phyloP scores from a whole-genome alignment of 31 red algal genomes.

The Odonthalia washingtoniensis region DNA sequence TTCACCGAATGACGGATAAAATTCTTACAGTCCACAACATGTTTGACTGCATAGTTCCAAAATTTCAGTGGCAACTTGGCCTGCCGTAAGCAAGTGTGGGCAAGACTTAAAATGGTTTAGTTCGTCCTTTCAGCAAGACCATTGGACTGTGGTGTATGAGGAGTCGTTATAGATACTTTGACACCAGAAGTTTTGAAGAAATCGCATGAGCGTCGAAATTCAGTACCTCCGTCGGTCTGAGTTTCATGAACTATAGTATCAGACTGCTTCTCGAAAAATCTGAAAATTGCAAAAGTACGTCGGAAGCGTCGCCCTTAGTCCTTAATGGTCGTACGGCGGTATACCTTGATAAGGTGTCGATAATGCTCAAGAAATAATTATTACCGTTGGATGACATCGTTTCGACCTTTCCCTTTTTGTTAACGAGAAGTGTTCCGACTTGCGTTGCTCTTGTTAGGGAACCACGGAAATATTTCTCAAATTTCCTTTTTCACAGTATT shows the following conservation, averaged over 20 bases:
- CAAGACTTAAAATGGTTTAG: neutral
- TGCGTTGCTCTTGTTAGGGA: slow-evolving; percentile 11
- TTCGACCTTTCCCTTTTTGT: slow-evolving; percentile 16
- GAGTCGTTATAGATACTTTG: neutral
- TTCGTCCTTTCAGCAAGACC: slow-evolving; percentile 41
- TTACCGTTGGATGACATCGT: neutral
- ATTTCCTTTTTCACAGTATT: slow-evolving; percentile 40
- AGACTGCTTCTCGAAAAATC: slow-evolving; percentile 23
- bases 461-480: slow-evolving; percentile 20
- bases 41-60: slow-evolving; percentile 26
- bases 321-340: neutral
- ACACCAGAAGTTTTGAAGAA: slow-evolving; percentile 7
- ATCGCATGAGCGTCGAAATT: neutral
- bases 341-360: slow-evolving; percentile 29
- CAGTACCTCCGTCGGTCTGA: slow-evolving; percentile 26
- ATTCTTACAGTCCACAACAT: slow-evolving; percentile 10
- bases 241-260: neutral
- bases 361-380: neutral
- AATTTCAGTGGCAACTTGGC: slow-evolving; percentile 2
- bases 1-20: neutral
- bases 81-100: neutral
- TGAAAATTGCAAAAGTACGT: neutral
- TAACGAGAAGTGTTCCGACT: slow-evolving; percentile 18
- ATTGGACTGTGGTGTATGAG: slow-evolving; percentile 43
- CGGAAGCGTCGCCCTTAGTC: slow-evolving; percentile 18